A percentile compares a stretch with the other conserved stretches of the same genome.
These are phyloP conservation scores for Sclerotinia subarctica DNA, from an alignment of 2,329 filamentous ascomycete genomes.

Conservation along the genomic window DNA sequence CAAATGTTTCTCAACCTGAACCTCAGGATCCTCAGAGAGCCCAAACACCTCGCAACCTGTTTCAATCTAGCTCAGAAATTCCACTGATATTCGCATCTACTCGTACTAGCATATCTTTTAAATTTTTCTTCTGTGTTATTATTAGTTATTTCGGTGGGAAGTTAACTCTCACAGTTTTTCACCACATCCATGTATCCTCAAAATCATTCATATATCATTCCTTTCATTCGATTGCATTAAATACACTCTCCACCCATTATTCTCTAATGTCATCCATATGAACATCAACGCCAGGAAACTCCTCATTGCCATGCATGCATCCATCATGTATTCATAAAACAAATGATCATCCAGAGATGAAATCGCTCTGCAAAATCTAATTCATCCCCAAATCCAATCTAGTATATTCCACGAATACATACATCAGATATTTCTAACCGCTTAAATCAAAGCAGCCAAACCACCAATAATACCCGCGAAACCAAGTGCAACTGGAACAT, in stretches of 20 bases:
- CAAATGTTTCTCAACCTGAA: too few relatives aligned
- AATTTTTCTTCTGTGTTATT: neutral
- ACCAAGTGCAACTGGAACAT: conserved; percentile 23
- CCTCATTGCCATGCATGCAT: neutral
- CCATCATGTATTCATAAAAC: neutral
- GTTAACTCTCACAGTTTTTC: too few relatives aligned
- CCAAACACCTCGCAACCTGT: too few relatives aligned
- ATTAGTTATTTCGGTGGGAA: too few relatives aligned
- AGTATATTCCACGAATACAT: neutral
- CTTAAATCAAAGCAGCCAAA: conserved; percentile 29
- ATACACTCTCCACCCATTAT: neutral
- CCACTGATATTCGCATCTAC: neutral
- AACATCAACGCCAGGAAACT: conserved; percentile 2
- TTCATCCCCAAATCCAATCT: neutral
- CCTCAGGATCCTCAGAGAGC: too few relatives aligned
- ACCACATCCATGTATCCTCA: neutral
- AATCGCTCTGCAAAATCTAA: neutral
- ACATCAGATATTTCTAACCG: neutral
- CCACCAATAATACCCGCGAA: conserved; percentile 26
- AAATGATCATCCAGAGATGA: neutral
- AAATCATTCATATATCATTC: neutral
- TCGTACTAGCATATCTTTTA: neutral
- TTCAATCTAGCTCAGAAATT: too few relatives aligned
- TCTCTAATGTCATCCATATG: neutral
- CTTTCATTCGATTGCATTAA: neutral